These are phyloP conservation scores for Brassica hybrid DNA, from an alignment of 441 rosid genomes.

Conservation along the genomic window DNA sequence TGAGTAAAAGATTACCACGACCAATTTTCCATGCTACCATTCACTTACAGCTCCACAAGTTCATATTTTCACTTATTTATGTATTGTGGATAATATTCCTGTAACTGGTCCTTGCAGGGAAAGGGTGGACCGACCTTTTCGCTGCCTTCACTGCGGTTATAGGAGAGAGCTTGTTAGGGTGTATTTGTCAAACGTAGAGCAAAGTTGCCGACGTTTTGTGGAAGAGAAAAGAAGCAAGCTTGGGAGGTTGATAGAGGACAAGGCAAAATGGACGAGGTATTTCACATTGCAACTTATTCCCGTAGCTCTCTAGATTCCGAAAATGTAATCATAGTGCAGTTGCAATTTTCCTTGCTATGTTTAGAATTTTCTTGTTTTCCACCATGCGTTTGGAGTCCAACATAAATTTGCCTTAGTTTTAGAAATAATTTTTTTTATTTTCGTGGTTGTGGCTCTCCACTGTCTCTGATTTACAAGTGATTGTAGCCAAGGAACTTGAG, in stretches of 20 bases:
- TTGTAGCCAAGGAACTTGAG: conserved; percentile 37
- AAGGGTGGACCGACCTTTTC: conserved; percentile 91
- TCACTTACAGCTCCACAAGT: neutral
- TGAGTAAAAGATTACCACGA: neutral
- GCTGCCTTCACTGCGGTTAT: conserved; percentile 90
- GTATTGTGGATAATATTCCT: neutral
- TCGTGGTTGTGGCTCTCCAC: conserved; percentile 10
- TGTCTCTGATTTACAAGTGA: conserved; percentile 36
- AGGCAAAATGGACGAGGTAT: conserved; percentile 91
- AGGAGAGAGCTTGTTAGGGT: conserved; percentile 98
- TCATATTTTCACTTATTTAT: neutral
- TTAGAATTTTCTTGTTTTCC: conserved; percentile 8
- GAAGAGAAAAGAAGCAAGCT: conserved; percentile 91
- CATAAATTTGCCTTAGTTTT: neutral
- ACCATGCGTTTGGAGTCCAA: conserved; percentile 18
- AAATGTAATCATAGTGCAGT: conserved; percentile 3
- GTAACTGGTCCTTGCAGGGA: conserved; percentile 55
- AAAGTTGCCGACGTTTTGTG: conserved; percentile 82
- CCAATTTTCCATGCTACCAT: neutral
- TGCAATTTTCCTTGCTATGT: too few species aligned
- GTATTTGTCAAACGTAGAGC: conserved; percentile 88
- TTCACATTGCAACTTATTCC: conserved; percentile 21
- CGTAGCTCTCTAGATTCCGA: conserved; percentile 2
- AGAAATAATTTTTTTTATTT: neutral
- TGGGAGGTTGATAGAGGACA: conserved; percentile 82